Evolutionary conservation across 2,329 filamentous ascomycete genomes (phyloP).

Genomic region (Westerdykella sp.): DNA sequence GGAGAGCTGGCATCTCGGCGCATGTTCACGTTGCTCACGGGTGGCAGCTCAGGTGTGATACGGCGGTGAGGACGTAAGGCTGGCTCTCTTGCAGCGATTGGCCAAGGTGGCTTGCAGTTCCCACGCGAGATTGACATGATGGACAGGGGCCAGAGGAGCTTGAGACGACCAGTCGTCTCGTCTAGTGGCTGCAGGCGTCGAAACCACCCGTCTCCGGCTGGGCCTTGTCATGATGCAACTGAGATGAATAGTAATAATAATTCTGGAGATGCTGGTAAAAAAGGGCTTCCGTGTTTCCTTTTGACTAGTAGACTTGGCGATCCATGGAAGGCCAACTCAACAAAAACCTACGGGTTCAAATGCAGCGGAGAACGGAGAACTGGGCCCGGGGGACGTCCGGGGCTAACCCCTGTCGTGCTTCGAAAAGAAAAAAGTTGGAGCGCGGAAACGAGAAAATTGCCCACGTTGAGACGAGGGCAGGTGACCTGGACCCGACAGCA

Average conservation of each 20-base stretch:
- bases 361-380: too few relatives aligned
- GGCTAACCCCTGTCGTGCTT: too few relatives aligned
- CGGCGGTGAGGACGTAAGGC: slow-evolving; percentile 33
- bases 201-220: slow-evolving; percentile 2
- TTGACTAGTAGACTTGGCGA: too few relatives aligned
- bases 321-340: too few relatives aligned
- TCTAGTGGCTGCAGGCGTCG: slow-evolving; percentile 24
- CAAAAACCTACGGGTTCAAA: too few relatives aligned
- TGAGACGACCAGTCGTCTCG: slow-evolving; percentile 35
- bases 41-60: slow-evolving; percentile 10
- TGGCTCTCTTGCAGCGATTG: slow-evolving; percentile 25
- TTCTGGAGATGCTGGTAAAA: too few relatives aligned
- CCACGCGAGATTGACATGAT: slow-evolving; percentile 35
- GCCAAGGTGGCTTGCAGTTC: slow-evolving; percentile 27
- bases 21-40: slow-evolving; percentile 8
- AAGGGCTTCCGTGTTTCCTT: too few relatives aligned
- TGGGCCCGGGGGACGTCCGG: too few relatives aligned
- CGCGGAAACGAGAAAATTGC: slow-evolving; percentile 3
- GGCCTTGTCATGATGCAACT: too few relatives aligned
- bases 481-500: slow-evolving; percentile 9
- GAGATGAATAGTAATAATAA: too few relatives aligned
- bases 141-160: slow-evolving; percentile 23
- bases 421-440: background rate
- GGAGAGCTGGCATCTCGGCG: slow-evolving; percentile 31
- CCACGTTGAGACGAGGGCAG: slow-evolving; percentile 6